Evolutionary conservation across 257 asterid species (phyloP).

Genomic region (Catharanthus roseus): DNA sequence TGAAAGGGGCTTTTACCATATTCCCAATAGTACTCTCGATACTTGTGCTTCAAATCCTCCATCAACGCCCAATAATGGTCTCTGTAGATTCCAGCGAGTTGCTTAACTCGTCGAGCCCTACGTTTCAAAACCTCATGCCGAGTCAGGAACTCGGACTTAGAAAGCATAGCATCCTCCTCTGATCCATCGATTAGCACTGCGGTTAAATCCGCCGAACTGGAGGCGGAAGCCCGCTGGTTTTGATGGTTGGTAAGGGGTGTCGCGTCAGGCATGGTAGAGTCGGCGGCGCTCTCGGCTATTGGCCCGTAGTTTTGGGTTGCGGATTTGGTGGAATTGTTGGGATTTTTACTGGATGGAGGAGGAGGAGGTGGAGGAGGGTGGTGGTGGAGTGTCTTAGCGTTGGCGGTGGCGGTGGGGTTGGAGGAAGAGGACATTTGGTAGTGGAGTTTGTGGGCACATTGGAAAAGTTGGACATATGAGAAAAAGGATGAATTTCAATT

Average conservation of each 20-base stretch:
- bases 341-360: neutral
- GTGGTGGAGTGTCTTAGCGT: neutral
- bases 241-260: slow-evolving; percentile 5
- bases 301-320: neutral
- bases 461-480: too few species aligned
- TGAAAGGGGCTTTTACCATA: slow-evolving; percentile 64
- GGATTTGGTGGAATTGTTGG: neutral
- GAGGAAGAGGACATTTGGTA: neutral
- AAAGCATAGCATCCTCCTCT: slow-evolving; percentile 42
- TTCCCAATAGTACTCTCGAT: slow-evolving; percentile 67
- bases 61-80: slow-evolving; percentile 75
- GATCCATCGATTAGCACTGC: slow-evolving; percentile 51
- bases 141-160: slow-evolving; percentile 55
- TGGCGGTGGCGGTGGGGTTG: neutral
- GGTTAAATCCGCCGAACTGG: slow-evolving; percentile 34
- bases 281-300: neutral
- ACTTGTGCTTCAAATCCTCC: slow-evolving; percentile 69
- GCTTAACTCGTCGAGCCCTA: slow-evolving; percentile 52
- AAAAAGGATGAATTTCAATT: too few species aligned
- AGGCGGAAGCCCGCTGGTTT: slow-evolving; percentile 15
- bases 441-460: neutral
- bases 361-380: neutral
- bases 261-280: slow-evolving; percentile 25
- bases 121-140: slow-evolving; percentile 60
- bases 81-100: slow-evolving; percentile 57